Evolutionary conservation across 2,329 filamentous ascomycete genomes (phyloP).

Genomic region (Podosphaera xanthii): DNA sequence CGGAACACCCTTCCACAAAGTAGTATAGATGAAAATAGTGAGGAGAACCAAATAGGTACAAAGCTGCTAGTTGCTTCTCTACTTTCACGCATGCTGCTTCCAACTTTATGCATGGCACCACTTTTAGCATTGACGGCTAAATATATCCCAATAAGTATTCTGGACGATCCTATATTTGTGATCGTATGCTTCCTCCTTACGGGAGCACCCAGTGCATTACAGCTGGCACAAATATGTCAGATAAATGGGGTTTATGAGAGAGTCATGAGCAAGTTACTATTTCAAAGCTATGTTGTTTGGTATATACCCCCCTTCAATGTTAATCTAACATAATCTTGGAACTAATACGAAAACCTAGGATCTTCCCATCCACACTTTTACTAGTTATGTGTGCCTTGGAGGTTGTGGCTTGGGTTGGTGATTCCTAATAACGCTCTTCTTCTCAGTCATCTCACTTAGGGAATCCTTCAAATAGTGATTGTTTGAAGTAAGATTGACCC

Average conservation of each 20-base stretch:
- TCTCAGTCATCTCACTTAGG: too few species aligned
- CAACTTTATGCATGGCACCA: conserved; percentile 79
- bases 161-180: conserved; percentile 94
- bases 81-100: conserved; percentile 75
- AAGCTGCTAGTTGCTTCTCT: conserved; percentile 72
- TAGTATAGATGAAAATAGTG: conserved; percentile 37
- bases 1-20: conserved; percentile 59
- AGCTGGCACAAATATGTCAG: conserved; percentile 94
- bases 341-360: conserved; percentile 24
- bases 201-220: conserved; percentile 77
- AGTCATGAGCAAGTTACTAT: conserved; percentile 78
- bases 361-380: conserved; percentile 75
- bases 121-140: conserved; percentile 72
- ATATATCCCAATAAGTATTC: conserved; percentile 74
- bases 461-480: too few species aligned
- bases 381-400: conserved; percentile 83
- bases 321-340: too few species aligned
- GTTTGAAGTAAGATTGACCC: too few species aligned
- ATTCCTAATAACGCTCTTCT: not conserved
- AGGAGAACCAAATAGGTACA: conserved; percentile 44
- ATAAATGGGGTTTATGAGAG: conserved; percentile 91
- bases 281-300: conserved; percentile 95
- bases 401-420: conserved; percentile 64
- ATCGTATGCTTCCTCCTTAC: conserved; percentile 94
- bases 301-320: conserved; percentile 18